Evolutionary conservation across 352 stramenopile species (phyloP).

Genomic region (Globisporangium sylvaticum): DNA sequence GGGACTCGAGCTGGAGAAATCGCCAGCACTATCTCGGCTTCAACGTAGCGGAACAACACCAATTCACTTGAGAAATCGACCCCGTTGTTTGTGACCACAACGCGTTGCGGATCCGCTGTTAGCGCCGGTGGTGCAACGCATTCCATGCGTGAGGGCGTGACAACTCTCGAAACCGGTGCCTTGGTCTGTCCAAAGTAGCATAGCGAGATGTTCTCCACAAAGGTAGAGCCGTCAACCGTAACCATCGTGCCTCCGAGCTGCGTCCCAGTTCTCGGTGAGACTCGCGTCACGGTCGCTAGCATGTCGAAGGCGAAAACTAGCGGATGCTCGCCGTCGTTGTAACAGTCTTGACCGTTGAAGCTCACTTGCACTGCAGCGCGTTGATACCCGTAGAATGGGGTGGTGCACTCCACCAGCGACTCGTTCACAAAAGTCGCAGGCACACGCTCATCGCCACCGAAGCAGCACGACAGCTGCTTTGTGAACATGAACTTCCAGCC

Average conservation of each 20-base stretch:
- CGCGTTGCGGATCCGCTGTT: constrained; percentile 12
- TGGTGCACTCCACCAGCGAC: constrained; percentile 48
- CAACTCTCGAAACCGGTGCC: constrained; percentile 19
- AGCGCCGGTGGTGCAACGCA: constrained; percentile 38
- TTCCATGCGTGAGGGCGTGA: constrained; percentile 35
- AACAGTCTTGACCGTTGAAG: constrained; percentile 55
- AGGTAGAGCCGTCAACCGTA: constrained; percentile 33
- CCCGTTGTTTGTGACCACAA: constrained; percentile 67
- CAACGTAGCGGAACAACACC: constrained; percentile 36
- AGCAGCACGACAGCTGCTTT: constrained; percentile 58
- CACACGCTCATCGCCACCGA: constrained; percentile 38
- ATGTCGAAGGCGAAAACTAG: constrained; percentile 43
- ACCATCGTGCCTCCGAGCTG: constrained; percentile 54
- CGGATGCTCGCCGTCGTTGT: constrained; percentile 24
- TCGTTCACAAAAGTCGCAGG: constrained; percentile 63
- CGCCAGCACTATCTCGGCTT: constrained; percentile 39
- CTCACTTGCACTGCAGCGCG: constrained; percentile 36
- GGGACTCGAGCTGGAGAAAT: constrained; percentile 28
- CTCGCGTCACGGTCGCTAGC: constrained; percentile 22
- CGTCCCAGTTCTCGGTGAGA: constrained; percentile 35
- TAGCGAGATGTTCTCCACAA: constrained; percentile 31
- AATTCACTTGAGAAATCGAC: constrained; percentile 43
- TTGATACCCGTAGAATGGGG: constrained; percentile 28
- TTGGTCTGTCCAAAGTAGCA: constrained; percentile 33
- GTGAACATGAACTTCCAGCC: constrained; percentile 55